A percentile compares a stretch with the other conserved stretches of the same genome.
These are phyloP conservation scores for Calycina marina DNA, from an alignment of 2,329 filamentous ascomycete genomes.

Conservation along the genomic window DNA sequence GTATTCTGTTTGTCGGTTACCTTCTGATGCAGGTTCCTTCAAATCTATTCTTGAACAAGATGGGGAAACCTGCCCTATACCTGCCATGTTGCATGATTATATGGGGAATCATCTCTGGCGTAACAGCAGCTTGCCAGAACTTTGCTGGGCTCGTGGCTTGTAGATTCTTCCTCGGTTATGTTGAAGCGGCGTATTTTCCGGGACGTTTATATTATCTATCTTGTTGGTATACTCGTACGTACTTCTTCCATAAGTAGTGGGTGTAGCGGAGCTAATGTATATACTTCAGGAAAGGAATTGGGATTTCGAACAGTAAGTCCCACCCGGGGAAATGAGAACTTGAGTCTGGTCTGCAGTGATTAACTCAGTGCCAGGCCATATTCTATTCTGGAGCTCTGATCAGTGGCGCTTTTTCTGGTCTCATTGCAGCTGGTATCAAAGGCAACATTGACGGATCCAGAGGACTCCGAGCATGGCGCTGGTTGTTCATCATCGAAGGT, in stretches of 20 bases:
- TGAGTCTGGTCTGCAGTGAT: too few relatives aligned
- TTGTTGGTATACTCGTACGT: constrained; percentile 56
- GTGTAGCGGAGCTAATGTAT: too few relatives aligned
- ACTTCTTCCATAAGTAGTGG: too few relatives aligned
- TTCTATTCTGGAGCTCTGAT: constrained; percentile 56
- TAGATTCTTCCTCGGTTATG: constrained; percentile 35
- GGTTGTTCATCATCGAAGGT: constrained; percentile 59
- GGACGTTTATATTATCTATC: constrained; percentile 48
- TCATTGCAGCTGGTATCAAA: constrained; percentile 50
- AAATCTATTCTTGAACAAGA: constrained; percentile 33
- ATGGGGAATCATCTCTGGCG: constrained; percentile 34
- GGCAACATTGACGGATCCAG: constrained; percentile 43
- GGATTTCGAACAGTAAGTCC: constrained; percentile 40
- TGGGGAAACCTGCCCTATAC: constrained; percentile 33
- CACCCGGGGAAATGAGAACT: too few relatives aligned
- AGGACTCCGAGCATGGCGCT: constrained; percentile 48
- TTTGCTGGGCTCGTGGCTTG: constrained; percentile 31
- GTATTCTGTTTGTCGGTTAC: constrained; percentile 26
- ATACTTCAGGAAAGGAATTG: too few relatives aligned
- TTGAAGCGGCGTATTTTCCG: constrained; percentile 43
- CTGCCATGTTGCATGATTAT: constrained; percentile 33
- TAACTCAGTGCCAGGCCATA: constrained; percentile 30
- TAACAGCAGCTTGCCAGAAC: constrained; percentile 32
- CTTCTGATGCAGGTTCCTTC: constrained; percentile 31
- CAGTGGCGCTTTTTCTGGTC: constrained; percentile 56